These are phyloP conservation scores for Boletus rubroflammeus DNA, from an alignment of 768 basidiomycete species.

Conservation along the genomic window DNA sequence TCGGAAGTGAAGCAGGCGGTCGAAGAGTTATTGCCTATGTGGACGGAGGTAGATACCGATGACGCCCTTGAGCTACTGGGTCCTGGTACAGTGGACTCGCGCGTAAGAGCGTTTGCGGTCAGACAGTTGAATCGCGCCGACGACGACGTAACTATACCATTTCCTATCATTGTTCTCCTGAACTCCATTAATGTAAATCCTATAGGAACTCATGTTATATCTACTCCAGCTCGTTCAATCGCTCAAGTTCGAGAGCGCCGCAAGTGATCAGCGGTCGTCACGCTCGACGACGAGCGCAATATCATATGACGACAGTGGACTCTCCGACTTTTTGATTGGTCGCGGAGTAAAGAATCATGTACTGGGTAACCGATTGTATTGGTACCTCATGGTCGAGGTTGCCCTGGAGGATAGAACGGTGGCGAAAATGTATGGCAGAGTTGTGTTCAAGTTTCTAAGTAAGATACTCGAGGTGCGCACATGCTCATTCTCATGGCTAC, in stretches of 20 bases:
- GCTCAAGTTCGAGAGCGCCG: slow-evolving; percentile 89
- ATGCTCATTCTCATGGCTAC: neutral
- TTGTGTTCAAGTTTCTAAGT: slow-evolving; percentile 87
- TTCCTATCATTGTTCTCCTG: neutral
- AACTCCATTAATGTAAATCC: neutral
- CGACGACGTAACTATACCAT: slow-evolving; percentile 68
- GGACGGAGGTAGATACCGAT: slow-evolving; percentile 96
- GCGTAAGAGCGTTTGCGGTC: slow-evolving; percentile 93
- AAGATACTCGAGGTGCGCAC: slow-evolving; percentile 75
- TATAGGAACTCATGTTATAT: slow-evolving; percentile 87
- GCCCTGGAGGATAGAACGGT: slow-evolving; percentile 81
- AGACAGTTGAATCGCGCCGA: slow-evolving; percentile 87
- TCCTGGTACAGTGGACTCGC: slow-evolving; percentile 83
- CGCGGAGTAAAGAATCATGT: slow-evolving; percentile 80
- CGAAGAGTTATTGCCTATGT: slow-evolving; percentile 89
- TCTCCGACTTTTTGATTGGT: slow-evolving; percentile 87
- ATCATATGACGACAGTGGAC: slow-evolving; percentile 87
- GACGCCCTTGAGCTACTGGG: slow-evolving; percentile 95
- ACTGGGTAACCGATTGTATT: slow-evolving; percentile 88
- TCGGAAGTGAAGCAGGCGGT: slow-evolving; percentile 98
- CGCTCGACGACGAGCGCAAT: slow-evolving; percentile 69
- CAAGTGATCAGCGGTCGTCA: slow-evolving; percentile 73
- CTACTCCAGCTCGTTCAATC: slow-evolving; percentile 96
- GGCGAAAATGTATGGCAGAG: slow-evolving; percentile 90
- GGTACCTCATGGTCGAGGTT: slow-evolving; percentile 98